These are phyloP conservation scores for Sporobolomyces roseus DNA, from an alignment of 768 basidiomycete genomes.

Conservation along the genomic window DNA sequence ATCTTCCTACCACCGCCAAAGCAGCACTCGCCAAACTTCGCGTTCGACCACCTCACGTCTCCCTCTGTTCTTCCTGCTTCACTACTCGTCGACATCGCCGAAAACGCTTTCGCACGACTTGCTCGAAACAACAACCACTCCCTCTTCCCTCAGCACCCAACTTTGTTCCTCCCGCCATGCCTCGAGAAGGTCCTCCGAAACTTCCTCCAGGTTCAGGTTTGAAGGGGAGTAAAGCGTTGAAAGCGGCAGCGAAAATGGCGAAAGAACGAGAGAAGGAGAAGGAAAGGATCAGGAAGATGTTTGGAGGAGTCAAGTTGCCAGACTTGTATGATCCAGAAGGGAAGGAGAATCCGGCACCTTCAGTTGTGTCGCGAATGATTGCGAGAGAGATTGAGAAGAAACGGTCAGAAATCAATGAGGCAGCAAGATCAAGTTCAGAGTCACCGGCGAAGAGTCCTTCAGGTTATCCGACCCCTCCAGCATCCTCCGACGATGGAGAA, in stretches of 20 bases:
- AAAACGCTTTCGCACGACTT: slow-evolving; percentile 3
- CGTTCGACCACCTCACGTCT: slow-evolving; percentile 35
- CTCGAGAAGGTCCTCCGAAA: slow-evolving; percentile 29
- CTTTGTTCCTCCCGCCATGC: slow-evolving; percentile 32
- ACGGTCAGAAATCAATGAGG: slow-evolving; percentile 1
- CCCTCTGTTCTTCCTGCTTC: slow-evolving; percentile 14
- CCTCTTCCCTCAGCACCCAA: slow-evolving; percentile 12
- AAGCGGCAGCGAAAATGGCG: slow-evolving; percentile 38
- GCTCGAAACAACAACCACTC: slow-evolving; percentile 23
- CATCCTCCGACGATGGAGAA: slow-evolving; percentile 25
- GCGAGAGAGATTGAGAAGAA: slow-evolving; percentile 7
- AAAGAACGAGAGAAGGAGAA: slow-evolving; percentile 41
- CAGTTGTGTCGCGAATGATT: slow-evolving; percentile 11
- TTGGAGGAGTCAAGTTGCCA: slow-evolving; percentile 20
- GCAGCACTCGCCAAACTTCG: slow-evolving; percentile 42
- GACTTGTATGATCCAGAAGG: slow-evolving; percentile 33
- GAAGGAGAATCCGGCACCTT: slow-evolving; percentile 17
- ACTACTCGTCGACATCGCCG: slow-evolving; percentile 16
- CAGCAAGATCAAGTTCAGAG: neutral
- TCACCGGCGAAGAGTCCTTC: slow-evolving; percentile 7
- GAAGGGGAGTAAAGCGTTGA: slow-evolving; percentile 41
- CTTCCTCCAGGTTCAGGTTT: slow-evolving; percentile 35
- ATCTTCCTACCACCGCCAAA: slow-evolving; percentile 37
- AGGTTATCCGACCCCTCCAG: slow-evolving; percentile 25
- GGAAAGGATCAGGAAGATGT: slow-evolving; percentile 25